Base-by-base conservation (phyloP, 495 filamentous ascomycete genomes). In the Terfezia claveryi region DNA sequence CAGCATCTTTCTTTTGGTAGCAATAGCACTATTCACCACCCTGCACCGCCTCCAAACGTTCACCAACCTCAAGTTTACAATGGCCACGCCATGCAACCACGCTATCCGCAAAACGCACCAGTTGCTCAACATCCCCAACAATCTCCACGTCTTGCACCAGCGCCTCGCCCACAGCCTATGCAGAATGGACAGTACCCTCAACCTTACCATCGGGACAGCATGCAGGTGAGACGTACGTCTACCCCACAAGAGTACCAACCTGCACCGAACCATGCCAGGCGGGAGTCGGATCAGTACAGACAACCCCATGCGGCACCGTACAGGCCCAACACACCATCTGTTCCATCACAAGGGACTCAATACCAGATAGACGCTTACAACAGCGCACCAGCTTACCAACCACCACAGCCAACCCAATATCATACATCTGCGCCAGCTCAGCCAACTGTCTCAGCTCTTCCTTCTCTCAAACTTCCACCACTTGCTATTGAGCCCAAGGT, bases 251-350 rank as follows among this genome's bases (percentile, higher is more conserved):
- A 2, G 41, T 46, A 14, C 8, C 41, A 46, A 46, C 14, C 41
- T 14, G 14, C 41, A 46, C 14, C 17, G 41, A 20, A 14, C 51
- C 62, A 59, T 4, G 55, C 38, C 41, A 55, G 60, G 36, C 58
- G 62, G 8, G 62, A 65, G 41, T 64, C 62, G 16, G 62, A 65
- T 41, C 36, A 55, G 36, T 65, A 65, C 41, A 61, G 61, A n/a
- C 61, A 63, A 36, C n/a, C 62, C 32, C 50, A 53, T 27, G 12
- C 37, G 0, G 8, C 54, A n/a, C 54, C 50, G 12, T 57, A 57
- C 51, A 37, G 50, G 12, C 50, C 55, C n/a, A 14, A 8, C 11
- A 57, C 62, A 49, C 62, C 62, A 56, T 57, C 57, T 36, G 51
- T 57, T 6, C 54, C 59, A 10, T 49, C 61, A 32, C 27, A 32